Evolutionary conservation across 83 land plant species (phyloP), one percentile per base, ranked within the genome.

Genomic region (Picea abies): DNA sequence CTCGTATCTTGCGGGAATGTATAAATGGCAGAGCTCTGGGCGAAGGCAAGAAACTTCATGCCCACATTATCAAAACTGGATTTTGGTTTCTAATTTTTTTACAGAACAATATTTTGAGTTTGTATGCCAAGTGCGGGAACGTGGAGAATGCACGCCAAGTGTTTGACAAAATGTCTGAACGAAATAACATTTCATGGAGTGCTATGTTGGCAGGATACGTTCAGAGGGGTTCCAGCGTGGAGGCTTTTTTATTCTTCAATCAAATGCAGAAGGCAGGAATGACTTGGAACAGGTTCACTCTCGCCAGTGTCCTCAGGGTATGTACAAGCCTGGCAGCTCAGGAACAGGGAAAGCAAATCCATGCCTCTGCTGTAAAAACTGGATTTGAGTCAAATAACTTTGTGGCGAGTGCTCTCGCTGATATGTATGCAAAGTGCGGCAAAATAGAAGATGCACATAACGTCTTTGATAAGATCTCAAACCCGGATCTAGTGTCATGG

Each of bases 1-100:
- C 47, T 17, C 20, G 9, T 37, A 9, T 70, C 8, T 37, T 70
- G 39, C 73, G 39, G 73, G 6, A 70, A 41, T 61, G 82, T 37
- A 66, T 63, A 60, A 63, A 60, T 62, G 15, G 84, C 19, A 8
- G n/a, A 47, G 71, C 52, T 58, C 15, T 65, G 63, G 66, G 17
- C 6, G 67, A 52, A 39, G 83, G 80, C 22, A 7, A 58, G 25
- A 25, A 29, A 14, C 26, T 82, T 56, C 85, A 85, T 56, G 62
- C 72, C 4, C 84, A 73, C 37, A 77, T 82, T 5, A 47, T 76
- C 8, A 39, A 63, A 47, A 23, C 56, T 25, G 85, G 87, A 44
- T 39, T 81, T 32, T 41, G 17, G 10, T 29, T 47, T 4, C 52
- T 73, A 61, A n/a, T 72, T 5, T 58, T 81, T 61, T 23, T 75